Percentiles rank a stretch among this genome's conserved stretches.
phyloP scores from a whole-genome alignment of 208 protist species.

The Trypanosoma avium region DNA sequence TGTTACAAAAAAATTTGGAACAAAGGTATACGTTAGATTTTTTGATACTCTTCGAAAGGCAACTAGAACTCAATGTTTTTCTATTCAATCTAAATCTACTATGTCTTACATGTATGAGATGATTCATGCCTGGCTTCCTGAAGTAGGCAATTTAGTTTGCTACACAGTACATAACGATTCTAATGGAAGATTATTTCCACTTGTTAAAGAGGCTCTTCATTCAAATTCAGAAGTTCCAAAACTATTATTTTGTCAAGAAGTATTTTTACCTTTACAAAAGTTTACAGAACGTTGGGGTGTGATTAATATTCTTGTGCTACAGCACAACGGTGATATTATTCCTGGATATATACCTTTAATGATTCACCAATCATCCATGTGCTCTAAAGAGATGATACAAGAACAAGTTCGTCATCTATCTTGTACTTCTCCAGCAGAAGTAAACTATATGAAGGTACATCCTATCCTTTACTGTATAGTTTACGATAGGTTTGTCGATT shows the following conservation, averaged over 20 bases:
- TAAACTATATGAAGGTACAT: constrained; percentile 33
- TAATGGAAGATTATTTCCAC: constrained; percentile 7
- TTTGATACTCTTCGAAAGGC: constrained; percentile 25
- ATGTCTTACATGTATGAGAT: constrained; percentile 34
- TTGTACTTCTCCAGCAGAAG: constrained; percentile 32
- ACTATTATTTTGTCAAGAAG: constrained; percentile 44
- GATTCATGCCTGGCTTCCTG: constrained; percentile 11
- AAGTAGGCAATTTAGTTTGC: constrained; percentile 29
- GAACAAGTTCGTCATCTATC: constrained; percentile 27
- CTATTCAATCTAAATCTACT: background rate
- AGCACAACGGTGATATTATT: constrained; percentile 22
- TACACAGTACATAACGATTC: constrained; percentile 18
- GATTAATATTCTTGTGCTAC: constrained; percentile 42
- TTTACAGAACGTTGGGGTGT: constrained; percentile 15
- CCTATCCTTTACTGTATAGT: constrained; percentile 30
- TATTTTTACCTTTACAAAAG: constrained; percentile 17
- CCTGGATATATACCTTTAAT: constrained; percentile 44
- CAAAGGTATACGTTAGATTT: constrained; percentile 17
- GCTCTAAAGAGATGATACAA: constrained; percentile 24
- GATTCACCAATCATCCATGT: constrained; percentile 14
- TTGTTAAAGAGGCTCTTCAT: constrained; percentile 31
- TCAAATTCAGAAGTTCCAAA: constrained; percentile 31
- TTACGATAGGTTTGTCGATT: constrained; percentile 19
- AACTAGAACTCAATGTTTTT: constrained; percentile 25
- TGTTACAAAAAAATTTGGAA: constrained; percentile 1